A percentile compares a stretch with the other conserved stretches of the same genome.
Evolutionary conservation across 495 filamentous ascomycete species (phyloP).

Genomic region (Talaromyces wortmannii): DNA sequence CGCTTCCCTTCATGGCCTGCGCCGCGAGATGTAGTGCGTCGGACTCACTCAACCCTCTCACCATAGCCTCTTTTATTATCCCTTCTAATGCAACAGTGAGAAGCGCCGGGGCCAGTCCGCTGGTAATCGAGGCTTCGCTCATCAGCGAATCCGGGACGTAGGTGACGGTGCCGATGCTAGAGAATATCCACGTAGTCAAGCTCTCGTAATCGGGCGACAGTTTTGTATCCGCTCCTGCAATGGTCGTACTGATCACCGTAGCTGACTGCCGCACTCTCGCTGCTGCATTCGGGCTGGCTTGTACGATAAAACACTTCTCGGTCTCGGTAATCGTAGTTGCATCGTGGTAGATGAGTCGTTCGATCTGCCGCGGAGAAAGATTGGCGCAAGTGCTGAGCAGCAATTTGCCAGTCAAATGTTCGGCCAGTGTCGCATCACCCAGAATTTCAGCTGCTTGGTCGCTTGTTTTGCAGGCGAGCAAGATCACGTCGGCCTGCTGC

Average conservation of each 20-base stretch:
- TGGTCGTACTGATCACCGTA: conserved; percentile 12
- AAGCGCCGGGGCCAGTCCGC: conserved; percentile 22
- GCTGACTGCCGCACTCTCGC: conserved; percentile 25
- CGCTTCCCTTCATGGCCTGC: conserved; percentile 23
- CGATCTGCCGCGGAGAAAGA: conserved; percentile 60
- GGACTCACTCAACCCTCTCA: conserved; percentile 22
- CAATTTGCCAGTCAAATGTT: conserved; percentile 60
- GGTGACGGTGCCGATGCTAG: conserved; percentile 24
- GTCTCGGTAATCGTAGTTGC: background rate
- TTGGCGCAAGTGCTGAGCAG: conserved; percentile 82
- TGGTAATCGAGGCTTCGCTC: conserved; percentile 23
- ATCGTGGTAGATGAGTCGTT: conserved; percentile 45
- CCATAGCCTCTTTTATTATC: conserved; percentile 31
- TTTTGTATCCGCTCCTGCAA: conserved; percentile 14
- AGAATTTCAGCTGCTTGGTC: conserved; percentile 22
- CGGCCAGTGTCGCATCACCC: conserved; percentile 12
- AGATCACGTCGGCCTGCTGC: conserved; percentile 21
- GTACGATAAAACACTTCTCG: conserved; percentile 15
- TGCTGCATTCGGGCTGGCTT: conserved; percentile 29
- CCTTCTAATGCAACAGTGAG: conserved; percentile 29
- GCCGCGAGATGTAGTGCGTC: conserved; percentile 28
- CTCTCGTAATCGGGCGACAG: conserved; percentile 9
- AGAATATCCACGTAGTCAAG: conserved; percentile 14
- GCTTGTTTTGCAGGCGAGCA: conserved; percentile 31
- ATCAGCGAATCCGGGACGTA: conserved; percentile 18